These are phyloP conservation scores for Diaporthe citrichinensis DNA, from an alignment of 2,329 filamentous ascomycete genomes.

Conservation along the genomic window DNA sequence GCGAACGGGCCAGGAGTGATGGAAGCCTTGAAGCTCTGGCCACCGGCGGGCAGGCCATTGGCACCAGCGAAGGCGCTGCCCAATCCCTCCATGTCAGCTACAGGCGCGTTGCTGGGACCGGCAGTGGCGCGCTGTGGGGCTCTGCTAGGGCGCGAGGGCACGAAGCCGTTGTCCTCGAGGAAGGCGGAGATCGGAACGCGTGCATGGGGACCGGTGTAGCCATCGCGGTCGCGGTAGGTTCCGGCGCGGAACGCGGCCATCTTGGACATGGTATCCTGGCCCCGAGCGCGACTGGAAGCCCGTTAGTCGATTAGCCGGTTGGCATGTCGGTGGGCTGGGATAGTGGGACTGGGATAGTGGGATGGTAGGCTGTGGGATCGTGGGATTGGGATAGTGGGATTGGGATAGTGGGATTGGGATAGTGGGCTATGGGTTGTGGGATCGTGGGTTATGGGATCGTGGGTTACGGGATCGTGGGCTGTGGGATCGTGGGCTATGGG, in stretches of 20 bases:
- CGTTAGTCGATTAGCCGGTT: too few relatives aligned
- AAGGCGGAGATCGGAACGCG: conserved; percentile 32
- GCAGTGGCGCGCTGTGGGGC: background rate
- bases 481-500: too few relatives aligned
- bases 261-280: conserved; percentile 42
- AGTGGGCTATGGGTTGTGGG: too few relatives aligned
- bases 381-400: too few relatives aligned
- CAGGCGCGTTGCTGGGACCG: background rate
- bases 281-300: conserved; percentile 9
- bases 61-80: too few relatives aligned
- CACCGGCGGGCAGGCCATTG: background rate
- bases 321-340: background rate
- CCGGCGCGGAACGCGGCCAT: conserved; percentile 39
- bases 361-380: too few relatives aligned
- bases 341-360: background rate
- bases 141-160: background rate
- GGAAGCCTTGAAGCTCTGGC: background rate
- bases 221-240: background rate
- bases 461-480: too few relatives aligned
- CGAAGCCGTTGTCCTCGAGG: conserved; percentile 26
- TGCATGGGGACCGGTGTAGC: background rate
- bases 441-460: too few relatives aligned
- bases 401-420: too few relatives aligned
- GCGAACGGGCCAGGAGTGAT: background rate
- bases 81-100: too few relatives aligned